Evolutionary conservation across 2,329 filamentous ascomycete genomes (phyloP).

Genomic region (Arthrobotrys conoides): DNA sequence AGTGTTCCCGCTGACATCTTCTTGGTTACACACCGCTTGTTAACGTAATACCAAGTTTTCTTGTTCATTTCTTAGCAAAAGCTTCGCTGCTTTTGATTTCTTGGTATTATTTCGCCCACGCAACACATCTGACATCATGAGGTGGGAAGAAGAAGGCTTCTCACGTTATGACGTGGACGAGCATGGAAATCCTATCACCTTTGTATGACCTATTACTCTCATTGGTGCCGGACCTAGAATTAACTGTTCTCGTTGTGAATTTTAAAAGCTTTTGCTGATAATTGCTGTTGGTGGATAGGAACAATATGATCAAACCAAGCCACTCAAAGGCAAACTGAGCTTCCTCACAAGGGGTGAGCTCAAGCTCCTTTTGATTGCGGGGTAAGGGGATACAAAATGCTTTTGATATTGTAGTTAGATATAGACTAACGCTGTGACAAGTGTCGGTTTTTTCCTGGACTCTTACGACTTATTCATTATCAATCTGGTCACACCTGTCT

Average conservation of each 20-base stretch:
- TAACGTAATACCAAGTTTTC: conserved; percentile 39
- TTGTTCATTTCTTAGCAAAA: conserved; percentile 54
- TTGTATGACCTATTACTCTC: too few relatives aligned
- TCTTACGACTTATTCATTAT: conserved; percentile 85
- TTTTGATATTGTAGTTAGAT: background rate
- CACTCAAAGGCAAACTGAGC: conserved; percentile 40
- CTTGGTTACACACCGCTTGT: conserved; percentile 16
- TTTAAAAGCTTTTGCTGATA: conserved; percentile 26
- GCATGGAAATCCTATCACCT: conserved; percentile 49
- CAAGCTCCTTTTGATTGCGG: conserved; percentile 51
- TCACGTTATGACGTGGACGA: conserved; percentile 60
- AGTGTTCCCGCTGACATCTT: conserved; percentile 1
- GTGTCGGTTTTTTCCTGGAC: conserved; percentile 90
- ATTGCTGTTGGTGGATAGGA: conserved; percentile 22
- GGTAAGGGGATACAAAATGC: conserved; percentile 25
- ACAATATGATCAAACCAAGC: conserved; percentile 48
- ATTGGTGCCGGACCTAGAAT: background rate
- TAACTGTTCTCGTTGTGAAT: background rate
- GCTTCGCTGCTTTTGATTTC: conserved; percentile 35
- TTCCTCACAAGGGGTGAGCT: conserved; percentile 51
- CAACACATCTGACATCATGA: conserved; percentile 44
- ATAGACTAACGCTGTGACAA: background rate
- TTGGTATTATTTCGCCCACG: background rate
- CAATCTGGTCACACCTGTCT: conserved; percentile 74
- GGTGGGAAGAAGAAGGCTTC: conserved; percentile 59